Evolutionary conservation across 164 flowering plant genomes (phyloP).

Genomic region (Taxillus chinensis): DNA sequence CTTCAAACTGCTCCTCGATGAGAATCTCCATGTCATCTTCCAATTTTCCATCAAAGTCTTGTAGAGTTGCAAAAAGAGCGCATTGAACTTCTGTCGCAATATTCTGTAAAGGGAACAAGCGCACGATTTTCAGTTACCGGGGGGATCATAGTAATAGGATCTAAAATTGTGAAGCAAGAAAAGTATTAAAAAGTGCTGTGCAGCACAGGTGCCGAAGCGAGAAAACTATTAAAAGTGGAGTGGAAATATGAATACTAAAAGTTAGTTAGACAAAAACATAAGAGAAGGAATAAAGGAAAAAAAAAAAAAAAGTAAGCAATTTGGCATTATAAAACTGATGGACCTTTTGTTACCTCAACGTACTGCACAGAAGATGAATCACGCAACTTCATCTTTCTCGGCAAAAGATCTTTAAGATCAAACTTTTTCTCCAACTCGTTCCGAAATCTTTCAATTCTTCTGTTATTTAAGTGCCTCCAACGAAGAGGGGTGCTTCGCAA

Average conservation of each 20-base stretch:
- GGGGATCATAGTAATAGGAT: too few relatives aligned
- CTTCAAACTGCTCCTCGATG: constrained; percentile 66
- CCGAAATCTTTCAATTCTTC: constrained; percentile 29
- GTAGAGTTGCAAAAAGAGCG: constrained; percentile 39
- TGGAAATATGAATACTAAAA: neutral
- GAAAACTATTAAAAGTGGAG: neutral
- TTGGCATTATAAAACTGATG: neutral
- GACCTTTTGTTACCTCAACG: constrained; percentile 44
- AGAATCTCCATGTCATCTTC: constrained; percentile 67
- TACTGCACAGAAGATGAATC: constrained; percentile 37
- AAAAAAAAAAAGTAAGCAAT: neutral
- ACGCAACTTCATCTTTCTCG: constrained; percentile 30
- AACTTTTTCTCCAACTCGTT: constrained; percentile 22
- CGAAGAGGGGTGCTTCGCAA: constrained; percentile 81
- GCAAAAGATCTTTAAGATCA: constrained; percentile 35
- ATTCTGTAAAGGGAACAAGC: constrained; percentile 30
- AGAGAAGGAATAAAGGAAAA: neutral
- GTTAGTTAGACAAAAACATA: neutral
- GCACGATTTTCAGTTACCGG: neutral
- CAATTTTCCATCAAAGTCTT: constrained; percentile 62
- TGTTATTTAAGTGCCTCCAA: constrained; percentile 47
- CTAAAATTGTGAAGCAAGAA: too few relatives aligned
- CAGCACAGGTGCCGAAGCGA: too few relatives aligned
- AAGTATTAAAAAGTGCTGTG: too few relatives aligned
- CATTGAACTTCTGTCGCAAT: constrained; percentile 59